phyloP scores from a whole-genome alignment of 2,329 filamentous ascomycete species.

The Colletotrichum destructivum region DNA sequence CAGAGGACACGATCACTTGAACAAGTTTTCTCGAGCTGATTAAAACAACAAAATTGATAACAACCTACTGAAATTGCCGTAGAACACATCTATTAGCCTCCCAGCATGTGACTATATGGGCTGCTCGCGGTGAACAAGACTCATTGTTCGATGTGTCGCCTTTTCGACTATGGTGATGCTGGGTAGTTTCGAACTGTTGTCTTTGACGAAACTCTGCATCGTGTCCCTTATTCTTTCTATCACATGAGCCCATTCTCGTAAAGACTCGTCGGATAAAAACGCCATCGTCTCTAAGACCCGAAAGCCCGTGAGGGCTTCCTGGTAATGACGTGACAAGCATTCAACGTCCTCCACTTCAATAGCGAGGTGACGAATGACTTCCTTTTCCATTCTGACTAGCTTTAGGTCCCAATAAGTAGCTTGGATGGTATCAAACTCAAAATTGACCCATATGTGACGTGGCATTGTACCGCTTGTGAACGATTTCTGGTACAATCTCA shows the following conservation, averaged over 20 bases:
- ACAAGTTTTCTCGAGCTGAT: not conserved
- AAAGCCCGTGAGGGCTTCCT: not conserved
- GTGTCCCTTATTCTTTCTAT: too few relatives aligned
- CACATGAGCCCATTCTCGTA: not conserved
- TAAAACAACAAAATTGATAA: too few relatives aligned
- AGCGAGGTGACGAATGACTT: not conserved
- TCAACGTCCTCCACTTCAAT: not conserved
- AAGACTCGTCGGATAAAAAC: not conserved
- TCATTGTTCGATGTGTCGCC: not conserved
- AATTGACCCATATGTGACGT: conserved; percentile 3
- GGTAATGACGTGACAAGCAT: not conserved
- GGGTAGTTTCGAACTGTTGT: too few relatives aligned
- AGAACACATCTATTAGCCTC: not conserved
- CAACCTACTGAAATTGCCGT: not conserved
- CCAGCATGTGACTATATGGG: not conserved
- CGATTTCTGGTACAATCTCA: not conserved
- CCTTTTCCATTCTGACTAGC: not conserved
- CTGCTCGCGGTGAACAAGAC: not conserved
- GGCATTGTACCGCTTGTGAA: not conserved
- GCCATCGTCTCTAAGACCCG: not conserved
- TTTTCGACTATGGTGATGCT: not conserved
- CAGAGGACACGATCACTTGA: not conserved
- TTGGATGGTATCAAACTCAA: not conserved
- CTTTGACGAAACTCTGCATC: not conserved
- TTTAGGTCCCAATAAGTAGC: not conserved